Conservation (phyloP, 139 green algal species). For the Deuterostichococcus epilithicus region DNA sequence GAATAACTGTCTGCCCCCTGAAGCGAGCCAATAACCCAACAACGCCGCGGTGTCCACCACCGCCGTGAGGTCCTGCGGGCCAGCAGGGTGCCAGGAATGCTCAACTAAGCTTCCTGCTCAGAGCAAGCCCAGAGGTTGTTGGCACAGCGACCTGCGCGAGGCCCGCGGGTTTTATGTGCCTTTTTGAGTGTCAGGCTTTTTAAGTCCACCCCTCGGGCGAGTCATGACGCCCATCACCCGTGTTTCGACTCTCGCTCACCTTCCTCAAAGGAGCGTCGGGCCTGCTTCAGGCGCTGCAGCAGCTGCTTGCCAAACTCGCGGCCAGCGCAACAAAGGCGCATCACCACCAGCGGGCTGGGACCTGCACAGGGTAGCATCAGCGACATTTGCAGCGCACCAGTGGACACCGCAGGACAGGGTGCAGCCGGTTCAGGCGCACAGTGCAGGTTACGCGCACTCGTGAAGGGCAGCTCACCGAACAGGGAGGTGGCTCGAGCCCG, state of each 20-base stretch:
- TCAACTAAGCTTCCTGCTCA: no score
- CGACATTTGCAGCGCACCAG: not conserved
- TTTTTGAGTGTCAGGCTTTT: no score
- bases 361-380: not conserved
- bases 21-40: no score
- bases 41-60: not conserved
- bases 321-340: not conserved
- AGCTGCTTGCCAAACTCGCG: slow-evolving; percentile 1
- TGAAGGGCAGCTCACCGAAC: not conserved
- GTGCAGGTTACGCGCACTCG: no score
- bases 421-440: not conserved
- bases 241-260: not conserved
- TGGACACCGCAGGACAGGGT: not conserved
- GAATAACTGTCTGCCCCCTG: no score
- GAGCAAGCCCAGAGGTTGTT: no score
- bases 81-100: no score
- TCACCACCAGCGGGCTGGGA: not conserved
- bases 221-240: no score
- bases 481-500: not conserved
- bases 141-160: no score
- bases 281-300: not conserved
- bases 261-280: not conserved
- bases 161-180: no score
- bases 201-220: no score
- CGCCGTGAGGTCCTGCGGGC: not conserved